A percentile compares a stretch with the other conserved stretches of the same genome.
phyloP scores from a whole-genome alignment of 2,329 filamentous ascomycete genomes.

The Neurospora crassa region DNA sequence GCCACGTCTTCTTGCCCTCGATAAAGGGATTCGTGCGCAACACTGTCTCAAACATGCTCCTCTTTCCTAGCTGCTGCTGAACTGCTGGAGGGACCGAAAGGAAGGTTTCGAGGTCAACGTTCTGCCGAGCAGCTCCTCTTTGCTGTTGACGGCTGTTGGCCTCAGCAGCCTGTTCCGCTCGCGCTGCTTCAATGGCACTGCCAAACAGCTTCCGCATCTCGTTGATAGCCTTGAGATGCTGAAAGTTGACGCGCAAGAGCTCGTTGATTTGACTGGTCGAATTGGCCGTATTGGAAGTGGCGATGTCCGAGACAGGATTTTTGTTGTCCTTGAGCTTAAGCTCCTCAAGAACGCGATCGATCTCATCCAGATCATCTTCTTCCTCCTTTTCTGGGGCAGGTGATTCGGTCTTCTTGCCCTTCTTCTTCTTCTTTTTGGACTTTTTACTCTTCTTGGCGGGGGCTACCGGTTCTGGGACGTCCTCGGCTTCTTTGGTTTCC shows the following conservation, averaged over 20 bases:
- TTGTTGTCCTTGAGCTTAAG: conserved; percentile 29
- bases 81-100: conserved; percentile 24
- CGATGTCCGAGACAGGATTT: conserved; percentile 6
- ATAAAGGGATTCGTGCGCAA: conserved; percentile 74
- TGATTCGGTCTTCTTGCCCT: conserved; percentile 30
- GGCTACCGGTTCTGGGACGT: conserved; percentile 15
- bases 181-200: conserved; percentile 44
- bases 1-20: conserved; percentile 82
- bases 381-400: conserved; percentile 12
- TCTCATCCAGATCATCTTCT: conserved; percentile 37
- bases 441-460: conserved; percentile 28
- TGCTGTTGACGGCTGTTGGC: conserved; percentile 28
- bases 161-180: conserved; percentile 39
- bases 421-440: conserved; percentile 27
- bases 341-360: conserved; percentile 43
- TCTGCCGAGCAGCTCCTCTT: conserved; percentile 30
- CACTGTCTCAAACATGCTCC: conserved; percentile 60
- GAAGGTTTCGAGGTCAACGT: conserved; percentile 49
- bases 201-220: conserved; percentile 69
- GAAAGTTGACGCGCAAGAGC: conserved; percentile 45
- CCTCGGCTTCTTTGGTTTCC: conserved; percentile 18
- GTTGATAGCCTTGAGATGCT: conserved; percentile 75
- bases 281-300: neutral
- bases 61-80: conserved; percentile 46
- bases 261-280: conserved; percentile 8